These are phyloP conservation scores for Poteriospumella lacustris DNA, from an alignment of 108 stramenopile genomes.

Conservation along the genomic window DNA sequence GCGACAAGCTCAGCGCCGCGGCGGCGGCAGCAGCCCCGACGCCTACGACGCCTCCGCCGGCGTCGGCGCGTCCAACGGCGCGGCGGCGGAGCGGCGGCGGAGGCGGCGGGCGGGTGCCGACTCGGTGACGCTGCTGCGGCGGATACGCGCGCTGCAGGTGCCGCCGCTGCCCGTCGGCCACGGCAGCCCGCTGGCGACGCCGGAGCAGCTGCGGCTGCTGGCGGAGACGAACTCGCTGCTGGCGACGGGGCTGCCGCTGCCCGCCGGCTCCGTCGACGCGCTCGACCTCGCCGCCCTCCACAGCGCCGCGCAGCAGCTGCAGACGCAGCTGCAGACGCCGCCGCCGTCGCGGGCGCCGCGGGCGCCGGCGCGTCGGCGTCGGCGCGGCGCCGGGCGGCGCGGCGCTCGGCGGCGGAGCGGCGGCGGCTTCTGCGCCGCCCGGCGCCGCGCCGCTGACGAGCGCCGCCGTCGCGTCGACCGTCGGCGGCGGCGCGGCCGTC, in stretches of 20 bases:
- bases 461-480: background rate
- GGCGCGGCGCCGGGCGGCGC: background rate
- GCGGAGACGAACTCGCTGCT: background rate
- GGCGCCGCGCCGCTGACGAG: background rate
- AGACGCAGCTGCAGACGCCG: background rate
- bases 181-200: background rate
- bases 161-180: background rate
- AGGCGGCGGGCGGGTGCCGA: no score
- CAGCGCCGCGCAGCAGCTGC: background rate
- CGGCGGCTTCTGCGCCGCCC: background rate
- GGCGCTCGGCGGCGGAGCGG: background rate
- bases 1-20: no score
- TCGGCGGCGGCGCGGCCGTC: background rate
- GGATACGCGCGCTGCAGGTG: background rate
- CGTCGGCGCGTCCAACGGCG: no score
- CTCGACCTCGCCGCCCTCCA: background rate
- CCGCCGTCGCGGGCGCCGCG: background rate
- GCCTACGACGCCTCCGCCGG: no score
- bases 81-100: no score
- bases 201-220: background rate
- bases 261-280: background rate
- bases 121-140: background rate
- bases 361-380: background rate
- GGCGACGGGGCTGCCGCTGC: background rate
- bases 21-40: no score